These are phyloP conservation scores for Dictyostelium firmibasis DNA, from an alignment of 78 protist species.

Conservation along the genomic window DNA sequence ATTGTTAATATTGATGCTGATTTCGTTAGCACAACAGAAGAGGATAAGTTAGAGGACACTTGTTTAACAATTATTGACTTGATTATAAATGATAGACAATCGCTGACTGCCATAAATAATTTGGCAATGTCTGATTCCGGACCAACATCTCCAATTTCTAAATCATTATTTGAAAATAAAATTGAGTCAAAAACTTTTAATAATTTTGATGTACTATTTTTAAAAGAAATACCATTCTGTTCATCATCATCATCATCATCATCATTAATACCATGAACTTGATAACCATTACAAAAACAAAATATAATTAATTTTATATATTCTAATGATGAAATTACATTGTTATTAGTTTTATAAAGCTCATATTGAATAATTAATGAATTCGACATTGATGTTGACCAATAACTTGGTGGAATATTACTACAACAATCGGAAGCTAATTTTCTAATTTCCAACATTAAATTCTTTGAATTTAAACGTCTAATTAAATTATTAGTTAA, in stretches of 20 bases:
- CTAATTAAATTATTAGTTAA: neutral
- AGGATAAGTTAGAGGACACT: neutral
- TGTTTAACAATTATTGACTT: neutral
- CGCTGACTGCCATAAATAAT: neutral
- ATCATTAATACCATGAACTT: neutral
- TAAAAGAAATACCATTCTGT: neutral
- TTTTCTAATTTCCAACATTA: constrained; percentile 11
- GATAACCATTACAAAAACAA: constrained; percentile 16
- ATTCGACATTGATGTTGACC: neutral
- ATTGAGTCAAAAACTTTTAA: neutral
- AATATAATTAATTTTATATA: neutral
- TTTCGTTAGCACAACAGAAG: neutral
- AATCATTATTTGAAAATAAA: neutral
- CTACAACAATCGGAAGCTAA: neutral
- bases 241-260: neutral
- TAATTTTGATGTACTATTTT: neutral
- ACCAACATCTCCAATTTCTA: neutral
- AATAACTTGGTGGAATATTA: neutral
- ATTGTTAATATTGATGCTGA: neutral
- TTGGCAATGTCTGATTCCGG: neutral
- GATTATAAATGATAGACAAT: neutral
- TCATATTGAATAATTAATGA: neutral
- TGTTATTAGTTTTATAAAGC: neutral
- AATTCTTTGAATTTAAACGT: neutral
- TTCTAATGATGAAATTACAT: neutral